These are phyloP conservation scores for Globisporangium barbulae DNA, from an alignment of 352 stramenopile genomes.

Conservation along the genomic window DNA sequence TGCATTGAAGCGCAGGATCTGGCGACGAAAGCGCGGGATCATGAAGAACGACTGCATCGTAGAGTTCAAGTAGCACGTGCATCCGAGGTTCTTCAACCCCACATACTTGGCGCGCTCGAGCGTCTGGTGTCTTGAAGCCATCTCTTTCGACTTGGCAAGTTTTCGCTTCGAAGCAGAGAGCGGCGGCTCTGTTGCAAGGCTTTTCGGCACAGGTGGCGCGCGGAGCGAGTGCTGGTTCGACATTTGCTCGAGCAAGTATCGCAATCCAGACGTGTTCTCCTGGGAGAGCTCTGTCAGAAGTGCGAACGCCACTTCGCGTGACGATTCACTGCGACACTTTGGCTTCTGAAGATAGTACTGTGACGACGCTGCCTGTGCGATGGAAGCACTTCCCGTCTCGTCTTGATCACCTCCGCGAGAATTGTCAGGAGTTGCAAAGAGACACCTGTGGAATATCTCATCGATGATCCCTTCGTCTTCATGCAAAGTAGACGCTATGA, in stretches of 20 bases:
- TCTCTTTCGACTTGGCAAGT: slow-evolving; percentile 37
- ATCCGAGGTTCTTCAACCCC: slow-evolving; percentile 93
- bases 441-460: slow-evolving; percentile 64
- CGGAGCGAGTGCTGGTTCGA: slow-evolving; percentile 70
- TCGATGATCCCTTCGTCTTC: slow-evolving; percentile 59
- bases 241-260: slow-evolving; percentile 72
- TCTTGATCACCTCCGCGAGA: slow-evolving; percentile 17
- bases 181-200: slow-evolving; percentile 10
- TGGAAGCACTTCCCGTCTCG: slow-evolving; percentile 14
- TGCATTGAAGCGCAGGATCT: slow-evolving; percentile 71
- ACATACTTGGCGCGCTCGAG: slow-evolving; percentile 80
- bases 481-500: slow-evolving; percentile 42
- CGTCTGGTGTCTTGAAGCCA: slow-evolving; percentile 18
- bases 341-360: slow-evolving; percentile 78
- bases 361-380: slow-evolving; percentile 31
- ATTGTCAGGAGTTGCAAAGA: slow-evolving; percentile 56
- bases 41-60: slow-evolving; percentile 96
- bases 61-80: slow-evolving; percentile 96
- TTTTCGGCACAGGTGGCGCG: slow-evolving; percentile 31
- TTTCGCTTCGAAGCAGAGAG: slow-evolving; percentile 53
- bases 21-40: slow-evolving; percentile 87
- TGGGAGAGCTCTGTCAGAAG: slow-evolving; percentile 64
- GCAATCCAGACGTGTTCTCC: slow-evolving; percentile 59
- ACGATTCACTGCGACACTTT: slow-evolving; percentile 78
- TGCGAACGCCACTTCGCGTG: slow-evolving; percentile 72